Percentiles rank a stretch among this genome's conserved stretches.
phyloP scores from a whole-genome alignment of 2,329 filamentous ascomycete genomes.

The Grosmannia huntii region DNA sequence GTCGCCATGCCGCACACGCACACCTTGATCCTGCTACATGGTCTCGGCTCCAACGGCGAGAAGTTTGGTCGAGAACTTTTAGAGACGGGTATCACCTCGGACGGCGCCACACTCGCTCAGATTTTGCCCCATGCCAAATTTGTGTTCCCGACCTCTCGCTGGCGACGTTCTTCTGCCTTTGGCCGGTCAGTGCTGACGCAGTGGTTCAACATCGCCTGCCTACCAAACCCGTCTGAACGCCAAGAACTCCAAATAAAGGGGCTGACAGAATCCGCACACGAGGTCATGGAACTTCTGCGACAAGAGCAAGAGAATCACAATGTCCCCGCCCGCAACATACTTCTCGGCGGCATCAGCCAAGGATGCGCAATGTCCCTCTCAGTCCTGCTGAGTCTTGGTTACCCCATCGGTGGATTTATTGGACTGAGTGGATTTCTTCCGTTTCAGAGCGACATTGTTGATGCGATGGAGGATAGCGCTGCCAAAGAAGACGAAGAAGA shows the following conservation, averaged over 20 bases:
- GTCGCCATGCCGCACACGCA: conserved; percentile 13
- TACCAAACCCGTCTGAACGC: conserved; percentile 26
- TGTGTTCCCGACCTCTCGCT: conserved; percentile 36
- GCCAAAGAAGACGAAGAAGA: not conserved
- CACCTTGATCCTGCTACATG: conserved; percentile 19
- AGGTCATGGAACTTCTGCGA: conserved; percentile 18
- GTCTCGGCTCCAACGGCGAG: conserved; percentile 19
- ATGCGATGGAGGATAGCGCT: conserved; percentile 14
- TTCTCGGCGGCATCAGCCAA: conserved; percentile 40
- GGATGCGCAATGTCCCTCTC: conserved; percentile 35
- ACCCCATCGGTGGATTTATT: conserved; percentile 24
- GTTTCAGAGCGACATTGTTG: conserved; percentile 23
- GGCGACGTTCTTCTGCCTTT: conserved; percentile 28
- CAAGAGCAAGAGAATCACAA: not conserved
- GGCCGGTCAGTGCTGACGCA: conserved; percentile 30
- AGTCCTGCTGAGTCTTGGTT: conserved; percentile 25
- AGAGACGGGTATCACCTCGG: conserved; percentile 15
- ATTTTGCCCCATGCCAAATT: conserved; percentile 28
- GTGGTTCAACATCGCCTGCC: conserved; percentile 36
- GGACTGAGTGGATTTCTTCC: conserved; percentile 35
- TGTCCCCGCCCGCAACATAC: conserved; percentile 23
- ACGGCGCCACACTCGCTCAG: conserved; percentile 19
- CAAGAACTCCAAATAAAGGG: conserved; percentile 30
- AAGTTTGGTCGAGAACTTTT: conserved; percentile 22
- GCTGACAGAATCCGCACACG: conserved; percentile 25